These are phyloP conservation scores for Pogostemon cablin DNA, from an alignment of 257 asterid genomes.

Conservation along the genomic window DNA sequence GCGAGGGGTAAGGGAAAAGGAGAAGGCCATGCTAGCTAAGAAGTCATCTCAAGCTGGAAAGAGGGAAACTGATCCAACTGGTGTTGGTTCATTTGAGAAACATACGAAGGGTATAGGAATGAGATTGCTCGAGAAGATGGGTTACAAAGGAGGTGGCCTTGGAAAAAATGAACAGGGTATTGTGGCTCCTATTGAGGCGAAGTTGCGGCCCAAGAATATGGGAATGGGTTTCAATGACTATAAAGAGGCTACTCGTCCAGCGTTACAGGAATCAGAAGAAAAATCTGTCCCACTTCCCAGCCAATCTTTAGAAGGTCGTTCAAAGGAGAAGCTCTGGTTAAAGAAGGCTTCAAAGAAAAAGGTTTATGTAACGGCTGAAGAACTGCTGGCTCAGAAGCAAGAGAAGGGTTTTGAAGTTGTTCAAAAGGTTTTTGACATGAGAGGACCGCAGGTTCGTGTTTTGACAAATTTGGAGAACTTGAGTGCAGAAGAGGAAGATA, in stretches of 20 bases:
- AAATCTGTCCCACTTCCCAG: slow-evolving; percentile 43
- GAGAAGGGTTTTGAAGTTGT: slow-evolving; percentile 74
- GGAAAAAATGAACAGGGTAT: slow-evolving; percentile 90
- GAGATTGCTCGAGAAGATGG: slow-evolving; percentile 88
- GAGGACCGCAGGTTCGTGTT: slow-evolving; percentile 97
- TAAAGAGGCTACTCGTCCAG: slow-evolving; percentile 57
- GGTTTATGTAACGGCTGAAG: slow-evolving; percentile 73
- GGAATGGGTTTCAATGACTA: slow-evolving; percentile 94
- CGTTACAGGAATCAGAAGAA: slow-evolving; percentile 49
- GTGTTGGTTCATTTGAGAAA: slow-evolving; percentile 72
- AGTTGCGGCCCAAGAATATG: slow-evolving; percentile 81
- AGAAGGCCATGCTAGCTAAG: slow-evolving; percentile 59
- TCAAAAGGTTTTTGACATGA: slow-evolving; percentile 91
- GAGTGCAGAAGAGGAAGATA: slow-evolving; percentile 76
- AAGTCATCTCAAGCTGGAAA: slow-evolving; percentile 48
- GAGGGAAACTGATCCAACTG: slow-evolving; percentile 48
- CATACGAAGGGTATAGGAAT: slow-evolving; percentile 77
- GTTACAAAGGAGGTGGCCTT: slow-evolving; percentile 92
- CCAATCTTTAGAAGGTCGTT: slow-evolving; percentile 45
- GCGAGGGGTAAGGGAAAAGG: slow-evolving; percentile 67
- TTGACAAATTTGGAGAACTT: slow-evolving; percentile 82
- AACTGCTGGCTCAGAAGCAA: slow-evolving; percentile 74
- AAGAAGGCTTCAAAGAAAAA: slow-evolving; percentile 67
- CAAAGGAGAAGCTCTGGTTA: slow-evolving; percentile 73
- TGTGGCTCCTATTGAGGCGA: slow-evolving; percentile 74